phyloP scores from a whole-genome alignment of 805 yeast genomes.

The Wickerhamiella galacta region DNA sequence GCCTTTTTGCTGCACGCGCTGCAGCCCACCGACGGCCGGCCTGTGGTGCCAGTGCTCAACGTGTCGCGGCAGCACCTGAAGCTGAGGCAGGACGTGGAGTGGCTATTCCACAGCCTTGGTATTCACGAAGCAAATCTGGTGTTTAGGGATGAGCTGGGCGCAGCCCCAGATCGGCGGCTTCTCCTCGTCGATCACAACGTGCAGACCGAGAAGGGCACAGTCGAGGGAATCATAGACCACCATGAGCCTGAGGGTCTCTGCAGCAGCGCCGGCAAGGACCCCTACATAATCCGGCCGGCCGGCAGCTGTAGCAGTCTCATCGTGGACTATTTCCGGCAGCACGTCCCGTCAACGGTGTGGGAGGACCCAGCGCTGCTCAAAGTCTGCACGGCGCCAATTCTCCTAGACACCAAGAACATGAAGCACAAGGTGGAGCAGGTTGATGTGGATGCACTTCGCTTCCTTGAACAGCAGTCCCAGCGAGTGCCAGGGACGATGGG shows the following conservation, averaged over 20 bases:
- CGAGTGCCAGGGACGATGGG: too few relatives aligned
- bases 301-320: constrained; percentile 78
- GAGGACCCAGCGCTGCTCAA: constrained; percentile 25
- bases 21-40: constrained; percentile 10
- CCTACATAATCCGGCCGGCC: constrained; percentile 40
- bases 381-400: constrained; percentile 47
- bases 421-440: constrained; percentile 38
- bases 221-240: constrained; percentile 60
- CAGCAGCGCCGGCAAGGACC: constrained; percentile 20
- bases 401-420: constrained; percentile 63
- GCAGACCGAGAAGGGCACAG: constrained; percentile 26
- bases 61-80: constrained; percentile 48
- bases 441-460: constrained; percentile 33
- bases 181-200: constrained; percentile 56
- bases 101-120: constrained; percentile 31
- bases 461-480: constrained; percentile 20
- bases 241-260: constrained; percentile 50
- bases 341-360: constrained; percentile 8
- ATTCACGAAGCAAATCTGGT: constrained; percentile 36
- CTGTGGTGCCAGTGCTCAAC: constrained; percentile 56
- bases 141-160: constrained; percentile 49
- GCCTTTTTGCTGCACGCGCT: constrained; percentile 37
- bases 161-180: constrained; percentile 22
- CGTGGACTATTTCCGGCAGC: constrained; percentile 38
- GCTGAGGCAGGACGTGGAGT: constrained; percentile 54